Percentiles rank a stretch among this genome's conserved stretches.
Conservation (phyloP, 2,329 filamentous ascomycete genomes). For the Colletotrichum sp. region DNA sequence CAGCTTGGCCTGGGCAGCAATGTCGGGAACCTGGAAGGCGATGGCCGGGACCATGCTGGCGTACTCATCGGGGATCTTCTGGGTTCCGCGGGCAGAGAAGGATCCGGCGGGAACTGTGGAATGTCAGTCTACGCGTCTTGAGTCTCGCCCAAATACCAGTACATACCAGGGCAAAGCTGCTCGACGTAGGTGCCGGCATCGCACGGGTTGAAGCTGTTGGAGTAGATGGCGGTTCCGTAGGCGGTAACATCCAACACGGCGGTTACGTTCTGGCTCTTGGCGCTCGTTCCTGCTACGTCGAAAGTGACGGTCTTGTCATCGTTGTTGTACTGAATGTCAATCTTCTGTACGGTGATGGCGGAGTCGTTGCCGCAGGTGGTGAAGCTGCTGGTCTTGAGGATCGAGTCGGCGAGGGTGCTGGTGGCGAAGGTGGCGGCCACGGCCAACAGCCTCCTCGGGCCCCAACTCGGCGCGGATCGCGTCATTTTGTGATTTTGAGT, state of each 20-base stretch:
- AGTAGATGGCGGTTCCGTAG: conserved; percentile 84
- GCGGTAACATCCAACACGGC: conserved; percentile 79
- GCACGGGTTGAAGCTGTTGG: conserved; percentile 85
- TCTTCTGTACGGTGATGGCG: conserved; percentile 70
- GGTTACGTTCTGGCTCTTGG: conserved; percentile 77
- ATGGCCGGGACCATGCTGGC: conserved; percentile 82
- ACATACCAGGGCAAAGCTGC: conserved; percentile 81
- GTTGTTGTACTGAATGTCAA: conserved; percentile 82
- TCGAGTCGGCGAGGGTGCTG: conserved; percentile 67
- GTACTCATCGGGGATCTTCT: conserved; percentile 74
- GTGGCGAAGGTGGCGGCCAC: conserved; percentile 41
- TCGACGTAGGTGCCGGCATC: conserved; percentile 67
- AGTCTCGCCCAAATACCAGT: neutral
- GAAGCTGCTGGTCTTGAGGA: conserved; percentile 84
- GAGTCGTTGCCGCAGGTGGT: conserved; percentile 65
- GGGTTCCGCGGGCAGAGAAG: conserved; percentile 76
- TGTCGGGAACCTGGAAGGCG: conserved; percentile 88
- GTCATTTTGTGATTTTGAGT: conserved; percentile 31
- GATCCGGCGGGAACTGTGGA: conserved; percentile 70
- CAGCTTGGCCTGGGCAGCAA: conserved; percentile 84
- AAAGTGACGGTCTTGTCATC: conserved; percentile 76
- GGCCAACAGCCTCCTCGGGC: conserved; percentile 33
- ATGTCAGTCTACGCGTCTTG: conserved; percentile 17
- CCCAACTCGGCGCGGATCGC: conserved; percentile 32
- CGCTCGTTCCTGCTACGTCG: conserved; percentile 80